Base-by-base conservation (phyloP, 441 rosid species). In the Brassica hybrid region DNA sequence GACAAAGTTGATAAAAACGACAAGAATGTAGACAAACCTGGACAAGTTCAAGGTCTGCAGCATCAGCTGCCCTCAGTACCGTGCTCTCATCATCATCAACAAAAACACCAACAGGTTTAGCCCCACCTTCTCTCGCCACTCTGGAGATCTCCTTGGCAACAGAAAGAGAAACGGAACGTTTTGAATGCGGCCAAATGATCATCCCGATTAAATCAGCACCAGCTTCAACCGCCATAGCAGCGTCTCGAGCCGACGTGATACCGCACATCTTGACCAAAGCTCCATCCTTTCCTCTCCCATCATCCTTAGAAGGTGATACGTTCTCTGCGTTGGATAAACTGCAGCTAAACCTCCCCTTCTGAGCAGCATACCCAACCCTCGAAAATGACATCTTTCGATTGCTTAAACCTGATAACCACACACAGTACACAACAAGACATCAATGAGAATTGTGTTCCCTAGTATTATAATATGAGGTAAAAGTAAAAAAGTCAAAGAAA, bases 191-290 rank as follows among this genome's bases (percentile, higher is more conserved):
- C 94, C 94, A 91, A 41, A 93, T 70, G 75, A 95, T 91, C 97
- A 95, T 93, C 74, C 98, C 98, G 9, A 93, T 88, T 59, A 87
- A 86, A 84, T 88, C 72, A 50, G 97, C 97, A 58, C 94, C 97
- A 45, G 96, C 96, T 87, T 94, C 98, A 19, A 90, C 98, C 9
- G 97, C 98, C 78, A 87, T 74, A 18, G 89, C 90, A 54, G 98
- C 98, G 82, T 94, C 98, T 81, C 72, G 68, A 5, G 91, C 92
- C 17, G 96, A 91, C 62, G 97, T 90, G 43, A 94, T 85, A 56
- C 98, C 98, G 32, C 98, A 91, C 94, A 93, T 94, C 86, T 94
- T 93, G 73, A 94, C 94, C 80, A 88, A 79, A 78, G 78, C 38
- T 54, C 2, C 38, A 61, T 16, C 52, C 66, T 73, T 78, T 73